Evolutionary conservation across 2,329 filamentous ascomycete species (phyloP).

Genomic region (Blastomyces percursus): DNA sequence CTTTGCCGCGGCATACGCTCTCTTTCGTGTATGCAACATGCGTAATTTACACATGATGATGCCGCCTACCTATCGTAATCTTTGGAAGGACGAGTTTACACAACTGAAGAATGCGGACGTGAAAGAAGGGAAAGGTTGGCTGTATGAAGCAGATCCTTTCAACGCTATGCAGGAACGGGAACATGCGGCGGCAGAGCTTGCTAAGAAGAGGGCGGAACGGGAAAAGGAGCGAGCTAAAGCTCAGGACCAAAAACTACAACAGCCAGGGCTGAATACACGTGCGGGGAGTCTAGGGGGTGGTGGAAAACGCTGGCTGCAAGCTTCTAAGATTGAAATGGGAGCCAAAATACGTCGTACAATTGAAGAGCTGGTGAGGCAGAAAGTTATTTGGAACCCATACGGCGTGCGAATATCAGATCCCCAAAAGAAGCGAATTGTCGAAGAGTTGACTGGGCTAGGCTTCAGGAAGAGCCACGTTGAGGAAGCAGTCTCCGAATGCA

Average conservation of each 20-base stretch:
- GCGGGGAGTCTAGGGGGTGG: conserved; percentile 25
- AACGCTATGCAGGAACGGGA: conserved; percentile 66
- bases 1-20: conserved; percentile 80
- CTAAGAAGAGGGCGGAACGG: conserved; percentile 67
- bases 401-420: conserved; percentile 51
- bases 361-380: conserved; percentile 65
- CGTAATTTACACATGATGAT: conserved; percentile 92
- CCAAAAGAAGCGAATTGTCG: conserved; percentile 51
- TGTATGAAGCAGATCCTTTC: conserved; percentile 96
- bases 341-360: conserved; percentile 65
- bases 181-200: conserved; percentile 60
- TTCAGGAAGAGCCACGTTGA: conserved; percentile 84
- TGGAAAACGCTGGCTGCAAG: conserved; percentile 53
- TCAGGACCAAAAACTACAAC: conserved; percentile 54
- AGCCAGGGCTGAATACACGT: conserved; percentile 36
- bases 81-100: conserved; percentile 85
- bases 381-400: conserved; percentile 80
- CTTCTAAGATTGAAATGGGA: conserved; percentile 89
- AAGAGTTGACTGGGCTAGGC: conserved; percentile 64
- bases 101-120: conserved; percentile 70
- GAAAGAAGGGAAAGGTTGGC: conserved; percentile 66
- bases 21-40: conserved; percentile 89
- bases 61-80: conserved; percentile 73
- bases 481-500: conserved; percentile 78
- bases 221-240: conserved; percentile 48